Evolutionary conservation across 371 early-diverging fungal genomes (phyloP).

Genomic region (Mucor velutinosus): DNA sequence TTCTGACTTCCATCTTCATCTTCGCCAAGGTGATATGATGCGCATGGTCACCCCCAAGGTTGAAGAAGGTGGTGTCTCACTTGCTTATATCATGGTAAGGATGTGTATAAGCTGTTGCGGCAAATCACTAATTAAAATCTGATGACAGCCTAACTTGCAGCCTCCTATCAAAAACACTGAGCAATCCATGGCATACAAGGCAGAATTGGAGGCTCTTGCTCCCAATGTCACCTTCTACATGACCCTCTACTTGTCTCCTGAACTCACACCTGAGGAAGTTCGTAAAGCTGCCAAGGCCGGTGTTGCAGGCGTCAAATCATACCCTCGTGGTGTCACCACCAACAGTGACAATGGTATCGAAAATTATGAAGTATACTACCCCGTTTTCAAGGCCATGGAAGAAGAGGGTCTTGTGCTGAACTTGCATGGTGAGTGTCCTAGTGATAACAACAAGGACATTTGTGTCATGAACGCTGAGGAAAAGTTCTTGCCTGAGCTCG

Average conservation of each 20-base stretch:
- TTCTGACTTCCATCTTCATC: conserved; percentile 93
- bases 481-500: conserved; percentile 83
- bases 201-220: conserved; percentile 77
- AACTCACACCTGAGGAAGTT: conserved; percentile 90
- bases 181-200: conserved; percentile 84
- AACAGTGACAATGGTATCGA: conserved; percentile 96
- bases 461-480: conserved; percentile 98
- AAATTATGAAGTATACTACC: conserved; percentile 87
- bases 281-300: conserved; percentile 85
- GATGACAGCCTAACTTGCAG: conserved; percentile 83
- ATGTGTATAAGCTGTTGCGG: neutral
- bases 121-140: neutral
- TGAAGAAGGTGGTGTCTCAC: conserved; percentile 81
- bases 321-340: conserved; percentile 98
- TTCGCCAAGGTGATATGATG: conserved; percentile 95
- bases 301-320: conserved; percentile 94
- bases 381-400: conserved; percentile 94
- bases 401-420: conserved; percentile 92
- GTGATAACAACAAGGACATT: conserved; percentile 79
- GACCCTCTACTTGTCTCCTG: conserved; percentile 91
- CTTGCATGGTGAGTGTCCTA: conserved; percentile 95
- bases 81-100: conserved; percentile 91
- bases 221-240: conserved; percentile 89
- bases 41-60: conserved; percentile 84
- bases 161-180: conserved; percentile 90